These are phyloP conservation scores for Colletotrichum chrysophilum DNA, from an alignment of 2,329 filamentous ascomycete species.

Conservation along the genomic window DNA sequence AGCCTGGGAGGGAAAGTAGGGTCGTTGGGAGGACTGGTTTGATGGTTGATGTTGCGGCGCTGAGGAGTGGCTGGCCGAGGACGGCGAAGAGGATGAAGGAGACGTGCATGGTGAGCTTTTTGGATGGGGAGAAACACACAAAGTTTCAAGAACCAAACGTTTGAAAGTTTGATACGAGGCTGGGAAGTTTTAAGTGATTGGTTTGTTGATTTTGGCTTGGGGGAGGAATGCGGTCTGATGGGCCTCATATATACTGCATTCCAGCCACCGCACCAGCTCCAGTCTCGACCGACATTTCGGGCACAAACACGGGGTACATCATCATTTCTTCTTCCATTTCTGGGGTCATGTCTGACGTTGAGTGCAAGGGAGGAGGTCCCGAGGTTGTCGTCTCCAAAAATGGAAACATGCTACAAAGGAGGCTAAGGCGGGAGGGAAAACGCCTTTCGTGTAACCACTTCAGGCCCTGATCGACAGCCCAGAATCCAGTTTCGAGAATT, in stretches of 20 bases:
- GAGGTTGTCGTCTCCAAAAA: background rate
- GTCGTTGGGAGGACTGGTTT: background rate
- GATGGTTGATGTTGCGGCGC: background rate
- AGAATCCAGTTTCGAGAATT: background rate
- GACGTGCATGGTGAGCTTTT: background rate
- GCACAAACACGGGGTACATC: background rate
- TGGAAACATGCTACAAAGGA: background rate
- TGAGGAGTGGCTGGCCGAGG: background rate
- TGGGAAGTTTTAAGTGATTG: background rate
- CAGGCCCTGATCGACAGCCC: background rate
- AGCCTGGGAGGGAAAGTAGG: background rate
- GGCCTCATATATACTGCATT: constrained; percentile 6
- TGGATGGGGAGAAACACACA: background rate
- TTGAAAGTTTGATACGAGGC: background rate
- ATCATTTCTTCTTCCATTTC: background rate
- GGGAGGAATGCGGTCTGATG: background rate
- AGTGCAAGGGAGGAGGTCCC: background rate
- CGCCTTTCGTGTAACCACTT: background rate
- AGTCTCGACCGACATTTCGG: background rate
- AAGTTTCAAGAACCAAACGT: background rate
- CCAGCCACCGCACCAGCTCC: background rate
- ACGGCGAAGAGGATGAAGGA: background rate
- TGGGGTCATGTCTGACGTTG: background rate
- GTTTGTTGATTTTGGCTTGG: background rate
- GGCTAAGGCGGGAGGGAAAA: background rate